Conservation (phyloP, 116 monocot species). For the Posidonia oceanica region DNA sequence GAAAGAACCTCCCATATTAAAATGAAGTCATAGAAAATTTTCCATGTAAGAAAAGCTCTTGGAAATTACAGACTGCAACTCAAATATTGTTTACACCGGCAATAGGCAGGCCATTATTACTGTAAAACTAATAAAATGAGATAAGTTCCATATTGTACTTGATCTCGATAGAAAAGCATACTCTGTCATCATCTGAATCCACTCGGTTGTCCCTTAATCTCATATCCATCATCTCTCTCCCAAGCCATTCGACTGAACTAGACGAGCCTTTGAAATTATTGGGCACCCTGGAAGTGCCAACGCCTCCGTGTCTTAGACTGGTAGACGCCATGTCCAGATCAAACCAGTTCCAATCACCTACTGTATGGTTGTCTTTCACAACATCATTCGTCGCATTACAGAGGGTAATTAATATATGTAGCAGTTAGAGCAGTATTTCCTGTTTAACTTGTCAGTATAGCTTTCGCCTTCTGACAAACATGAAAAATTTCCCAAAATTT, state of each 20-base stretch:
- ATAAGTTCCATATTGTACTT: not conserved
- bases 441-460: too few relatives aligned
- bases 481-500: too few relatives aligned
- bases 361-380: too few relatives aligned
- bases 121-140: not conserved
- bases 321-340: slow-evolving; percentile 15
- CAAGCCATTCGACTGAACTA: slow-evolving; percentile 56
- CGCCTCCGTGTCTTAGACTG: slow-evolving; percentile 35
- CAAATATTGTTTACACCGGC: not conserved
- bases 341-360: too few relatives aligned
- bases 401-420: too few relatives aligned
- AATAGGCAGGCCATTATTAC: not conserved
- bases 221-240: slow-evolving; percentile 62
- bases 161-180: slow-evolving; percentile 10
- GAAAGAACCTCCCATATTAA: not conserved
- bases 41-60: too few relatives aligned
- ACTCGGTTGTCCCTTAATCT: slow-evolving; percentile 34
- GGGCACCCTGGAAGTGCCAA: slow-evolving; percentile 32
- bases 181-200: slow-evolving; percentile 37
- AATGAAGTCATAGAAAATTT: not conserved
- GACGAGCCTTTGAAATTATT: slow-evolving; percentile 39
- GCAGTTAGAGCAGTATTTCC: too few relatives aligned
- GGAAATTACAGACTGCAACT: too few relatives aligned
- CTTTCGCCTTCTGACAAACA: too few relatives aligned
- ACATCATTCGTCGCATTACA: too few relatives aligned